Conservation (phyloP, 768 basidiomycete species). For the Kwoniella europaea region DNA sequence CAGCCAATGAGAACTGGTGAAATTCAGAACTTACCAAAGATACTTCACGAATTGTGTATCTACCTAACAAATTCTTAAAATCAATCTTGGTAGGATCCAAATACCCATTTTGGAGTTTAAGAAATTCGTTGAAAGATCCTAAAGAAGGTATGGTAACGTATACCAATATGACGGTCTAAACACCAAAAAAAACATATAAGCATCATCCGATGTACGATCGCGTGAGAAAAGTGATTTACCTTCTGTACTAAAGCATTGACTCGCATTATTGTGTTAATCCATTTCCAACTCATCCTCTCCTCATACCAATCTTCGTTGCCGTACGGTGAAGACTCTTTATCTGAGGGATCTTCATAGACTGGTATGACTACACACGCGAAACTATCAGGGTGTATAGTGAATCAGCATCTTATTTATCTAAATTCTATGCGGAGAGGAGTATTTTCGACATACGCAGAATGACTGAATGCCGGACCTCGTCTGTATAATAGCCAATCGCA, state of each 20-base stretch:
- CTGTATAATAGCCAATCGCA: slow-evolving; percentile 94
- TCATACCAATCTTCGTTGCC: slow-evolving; percentile 69
- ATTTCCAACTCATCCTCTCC: slow-evolving; percentile 76
- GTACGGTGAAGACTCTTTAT: slow-evolving; percentile 70
- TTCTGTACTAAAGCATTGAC: slow-evolving; percentile 97
- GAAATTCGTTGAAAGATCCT: slow-evolving; percentile 30
- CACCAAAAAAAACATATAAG: not conserved
- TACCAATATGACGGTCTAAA: slow-evolving; percentile 82
- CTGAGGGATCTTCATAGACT: slow-evolving; percentile 80
- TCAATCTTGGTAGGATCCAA: slow-evolving; percentile 56
- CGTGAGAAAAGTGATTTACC: slow-evolving; percentile 60
- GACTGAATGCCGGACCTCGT: slow-evolving; percentile 89
- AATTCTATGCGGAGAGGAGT: too few species aligned
- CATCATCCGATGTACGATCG: too few species aligned
- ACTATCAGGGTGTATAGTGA: slow-evolving; percentile 60
- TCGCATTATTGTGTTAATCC: slow-evolving; percentile 95
- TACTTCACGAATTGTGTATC: slow-evolving; percentile 82
- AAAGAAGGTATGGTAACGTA: slow-evolving; percentile 91
- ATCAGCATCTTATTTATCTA: too few species aligned
- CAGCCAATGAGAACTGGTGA: not conserved
- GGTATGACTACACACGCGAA: slow-evolving; percentile 91
- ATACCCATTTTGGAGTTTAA: slow-evolving; percentile 57
- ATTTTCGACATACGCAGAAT: slow-evolving; percentile 70
- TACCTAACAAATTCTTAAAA: slow-evolving; percentile 68
- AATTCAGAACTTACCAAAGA: slow-evolving; percentile 36